A percentile compares a stretch with the other conserved stretches of the same genome.
phyloP scores from a whole-genome alignment of 225 moss, liverwort and hornwort species.

The Takakia lepidozioides region DNA sequence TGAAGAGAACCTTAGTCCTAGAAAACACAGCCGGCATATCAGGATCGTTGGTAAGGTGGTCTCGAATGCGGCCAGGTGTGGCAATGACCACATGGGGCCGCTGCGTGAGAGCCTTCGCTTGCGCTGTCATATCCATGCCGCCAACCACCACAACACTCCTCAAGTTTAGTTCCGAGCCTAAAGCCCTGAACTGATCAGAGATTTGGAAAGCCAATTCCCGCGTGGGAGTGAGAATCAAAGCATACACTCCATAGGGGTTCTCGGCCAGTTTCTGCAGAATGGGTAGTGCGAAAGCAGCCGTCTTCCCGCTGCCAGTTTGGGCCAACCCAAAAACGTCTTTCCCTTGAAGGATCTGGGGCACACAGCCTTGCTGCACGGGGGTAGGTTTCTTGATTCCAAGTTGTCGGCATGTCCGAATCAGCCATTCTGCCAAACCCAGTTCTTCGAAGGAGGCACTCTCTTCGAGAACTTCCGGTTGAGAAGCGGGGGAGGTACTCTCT shows the following conservation, averaged over 20 bases:
- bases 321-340: slow-evolving; percentile 87
- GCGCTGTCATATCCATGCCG: slow-evolving; percentile 93
- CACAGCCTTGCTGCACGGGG: slow-evolving; percentile 77
- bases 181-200: slow-evolving; percentile 75
- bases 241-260: slow-evolving; percentile 78
- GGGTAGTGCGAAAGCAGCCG: slow-evolving; percentile 93
- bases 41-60: slow-evolving; percentile 72
- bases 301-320: slow-evolving; percentile 96
- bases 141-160: slow-evolving; percentile 76
- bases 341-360: slow-evolving; percentile 70
- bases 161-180: slow-evolving; percentile 67
- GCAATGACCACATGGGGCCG: slow-evolving; percentile 93
- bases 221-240: slow-evolving; percentile 86
- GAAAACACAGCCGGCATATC: slow-evolving; percentile 65
- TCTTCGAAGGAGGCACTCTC: slow-evolving; percentile 16
- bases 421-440: slow-evolving; percentile 38
- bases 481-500: background rate
- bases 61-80: slow-evolving; percentile 81
- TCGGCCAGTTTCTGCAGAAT: slow-evolving; percentile 70
- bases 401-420: slow-evolving; percentile 61
- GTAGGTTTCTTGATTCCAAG: slow-evolving; percentile 80
- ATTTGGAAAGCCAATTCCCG: slow-evolving; percentile 93
- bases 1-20: slow-evolving; percentile 43
- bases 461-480: background rate
- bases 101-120: slow-evolving; percentile 86